Evolutionary conservation across 2,329 filamentous ascomycete species (phyloP), one percentile per base, ranked within the genome.

Genomic region (Achaetomium macrosporum): DNA sequence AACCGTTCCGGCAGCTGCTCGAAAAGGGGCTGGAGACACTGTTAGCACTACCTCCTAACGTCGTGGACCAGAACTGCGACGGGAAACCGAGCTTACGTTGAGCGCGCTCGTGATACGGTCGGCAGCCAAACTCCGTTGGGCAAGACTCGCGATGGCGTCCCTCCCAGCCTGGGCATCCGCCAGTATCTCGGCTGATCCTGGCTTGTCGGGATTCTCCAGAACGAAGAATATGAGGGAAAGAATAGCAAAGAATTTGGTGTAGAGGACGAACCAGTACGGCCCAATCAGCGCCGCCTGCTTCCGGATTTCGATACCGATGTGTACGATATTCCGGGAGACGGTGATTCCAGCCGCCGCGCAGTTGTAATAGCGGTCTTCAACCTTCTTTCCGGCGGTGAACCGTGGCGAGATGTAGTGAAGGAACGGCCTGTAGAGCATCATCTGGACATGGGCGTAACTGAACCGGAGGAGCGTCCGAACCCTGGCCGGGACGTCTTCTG

Each of bases 211-310:
- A 58, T 92, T 92, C 65, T 92, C 88, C 13, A 90, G 74, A 1
- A 87, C 85, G 64, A 87, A 92, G 64, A 89, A 93, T 1, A 92
- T 76, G 42, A 93, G 73, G 0, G 88, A 88, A 31, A 93, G 73
- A 31, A 92, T 86, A 13, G 63, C 60, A 33, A 64, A 65, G 54
- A 64, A 65, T 37, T 63, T 54, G 10, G 63, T 59, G 46, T 65
- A 92, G 65, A 92, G 82, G 60, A 88, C 87, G 64, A 92, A 92
- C 88, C 88, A 93, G 68, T 90, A 91, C 0, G 88, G 86, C 1
- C 88, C 89, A 57, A 86, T 85, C n/a, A 93, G 73, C 7, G 89
- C 74, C 4, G 84, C 81, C 62, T 85, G 81, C 64, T 84, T 85
- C 59, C 86, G 84, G 73, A 91, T 91, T 63, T 90, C 85, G 19